Evolutionary conservation across 2,329 filamentous ascomycete genomes (phyloP), one percentile per base, ranked within the genome.

Genomic region (Hymenoscyphus occultus): DNA sequence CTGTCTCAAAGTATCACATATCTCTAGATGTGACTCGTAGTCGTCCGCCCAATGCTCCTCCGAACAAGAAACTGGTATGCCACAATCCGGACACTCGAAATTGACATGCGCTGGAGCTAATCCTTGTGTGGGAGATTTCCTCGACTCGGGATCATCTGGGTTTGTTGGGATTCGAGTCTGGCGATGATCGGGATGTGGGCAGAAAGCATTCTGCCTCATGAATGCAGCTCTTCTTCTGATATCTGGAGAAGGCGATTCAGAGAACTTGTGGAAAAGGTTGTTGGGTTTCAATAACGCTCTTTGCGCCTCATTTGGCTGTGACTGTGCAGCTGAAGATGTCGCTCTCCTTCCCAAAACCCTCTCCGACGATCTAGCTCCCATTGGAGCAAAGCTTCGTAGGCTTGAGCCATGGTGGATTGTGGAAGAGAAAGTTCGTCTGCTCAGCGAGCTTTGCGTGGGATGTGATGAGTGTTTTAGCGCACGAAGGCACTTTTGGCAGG

Each of bases 1-100:
- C 78, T 98, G 90, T 70, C 90, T 84, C 64, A 99, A 80, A 0
- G 91, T 91, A 74, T 99, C 94, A 77, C 95, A 99, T 42, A 99
- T 89, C 75, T 97, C 86, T 67, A 99, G 78, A 77, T 99, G 95
- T 19, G 88, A 85, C 78, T 98, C 94, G 74, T 97, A 99, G 77
- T 98, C 92, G 72, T 96, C 92, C 76, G 91, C 92, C 91, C 94
- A 98, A 77, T 99, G 95, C 71, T 92, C 90, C 78, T 97, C 91
- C 71, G 88, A 94, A 80, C 95, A 99, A 76, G 95, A 96, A 6
- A 97, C 88, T 0, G 96, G 93, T 54, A 98, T 86, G 14, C 95
- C 95, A 73, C 95, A 99, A 77, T 99, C 94, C 0, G 95, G 93
- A 73, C 95, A 99, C 77, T 98, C 95, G 74, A 96, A 97, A 71